Percentiles rank a stretch among this genome's conserved stretches.
Conservation (phyloP, 2,329 filamentous ascomycete genomes). For the Epichloe baconii region DNA sequence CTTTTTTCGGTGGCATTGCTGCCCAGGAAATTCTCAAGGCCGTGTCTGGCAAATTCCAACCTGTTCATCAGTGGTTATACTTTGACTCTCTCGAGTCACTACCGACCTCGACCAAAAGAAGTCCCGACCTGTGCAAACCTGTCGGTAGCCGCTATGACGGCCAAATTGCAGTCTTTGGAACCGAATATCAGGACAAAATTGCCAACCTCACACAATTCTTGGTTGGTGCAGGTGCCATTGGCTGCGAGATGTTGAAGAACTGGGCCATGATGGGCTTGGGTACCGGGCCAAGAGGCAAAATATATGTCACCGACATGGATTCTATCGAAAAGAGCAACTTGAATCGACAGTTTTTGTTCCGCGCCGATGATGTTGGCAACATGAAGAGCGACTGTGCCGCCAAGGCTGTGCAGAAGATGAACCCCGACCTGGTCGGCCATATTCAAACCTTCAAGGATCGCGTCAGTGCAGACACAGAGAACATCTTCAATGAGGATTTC, state of each 20-base stretch:
- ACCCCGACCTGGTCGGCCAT: constrained; percentile 78
- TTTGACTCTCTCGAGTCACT: constrained; percentile 96
- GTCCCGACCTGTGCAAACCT: constrained; percentile 80
- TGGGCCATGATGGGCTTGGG: constrained; percentile 98
- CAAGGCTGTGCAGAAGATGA: constrained; percentile 85
- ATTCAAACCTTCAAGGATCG: constrained; percentile 79
- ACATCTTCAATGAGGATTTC: constrained; percentile 88
- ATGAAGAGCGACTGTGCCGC: constrained; percentile 95
- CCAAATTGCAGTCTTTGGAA: constrained; percentile 91
- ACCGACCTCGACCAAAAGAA: constrained; percentile 59
- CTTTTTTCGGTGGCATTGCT: constrained; percentile 85
- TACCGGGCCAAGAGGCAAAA: constrained; percentile 75
- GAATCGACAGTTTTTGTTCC: constrained; percentile 94
- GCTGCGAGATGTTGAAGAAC: constrained; percentile 98
- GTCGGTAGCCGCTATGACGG: constrained; percentile 82
- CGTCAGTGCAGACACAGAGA: constrained; percentile 82
- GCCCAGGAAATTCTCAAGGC: constrained; percentile 95
- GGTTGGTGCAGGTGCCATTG: constrained; percentile 91
- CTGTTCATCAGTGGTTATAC: constrained; percentile 93
- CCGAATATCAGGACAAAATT: constrained; percentile 87
- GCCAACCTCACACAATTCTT: constrained; percentile 84
- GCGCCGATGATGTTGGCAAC: constrained; percentile 81
- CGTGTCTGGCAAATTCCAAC: constrained; percentile 93
- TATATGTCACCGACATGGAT: constrained; percentile 93
- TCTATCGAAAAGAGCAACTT: constrained; percentile 98